Conservation (phyloP, 352 stramenopile genomes). For the Phytophthora podocarpi region DNA sequence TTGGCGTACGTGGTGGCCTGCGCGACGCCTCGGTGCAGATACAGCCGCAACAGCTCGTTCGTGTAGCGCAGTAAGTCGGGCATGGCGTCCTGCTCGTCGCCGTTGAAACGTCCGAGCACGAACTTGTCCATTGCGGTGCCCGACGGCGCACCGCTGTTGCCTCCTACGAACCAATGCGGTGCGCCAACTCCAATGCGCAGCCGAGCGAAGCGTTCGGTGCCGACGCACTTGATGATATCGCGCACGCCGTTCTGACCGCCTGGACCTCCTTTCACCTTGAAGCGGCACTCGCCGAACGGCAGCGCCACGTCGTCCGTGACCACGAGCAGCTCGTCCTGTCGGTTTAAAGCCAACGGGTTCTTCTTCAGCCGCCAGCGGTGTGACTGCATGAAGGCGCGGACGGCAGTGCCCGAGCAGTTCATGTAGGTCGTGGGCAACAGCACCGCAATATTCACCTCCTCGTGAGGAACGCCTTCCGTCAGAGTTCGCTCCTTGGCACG, state of each 20-base stretch:
- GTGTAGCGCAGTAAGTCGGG: conserved; percentile 63
- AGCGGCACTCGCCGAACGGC: conserved; percentile 82
- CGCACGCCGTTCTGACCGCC: conserved; percentile 84
- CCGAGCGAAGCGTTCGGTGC: conserved; percentile 81
- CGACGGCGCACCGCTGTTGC: conserved; percentile 65
- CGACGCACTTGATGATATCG: conserved; percentile 87
- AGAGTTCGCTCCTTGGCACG: conserved; percentile 78
- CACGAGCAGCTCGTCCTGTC: conserved; percentile 86
- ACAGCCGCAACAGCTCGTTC: conserved; percentile 81
- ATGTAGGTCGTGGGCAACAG: conserved; percentile 85
- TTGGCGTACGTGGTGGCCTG: conserved; percentile 78
- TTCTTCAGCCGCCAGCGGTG: conserved; percentile 87
- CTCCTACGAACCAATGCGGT: conserved; percentile 76
- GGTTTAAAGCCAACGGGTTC: conserved; percentile 78
- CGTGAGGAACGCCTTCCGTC: conserved; percentile 74
- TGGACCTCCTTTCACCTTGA: conserved; percentile 77
- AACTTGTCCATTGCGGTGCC: conserved; percentile 88
- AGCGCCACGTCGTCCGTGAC: conserved; percentile 81
- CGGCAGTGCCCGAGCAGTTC: conserved; percentile 82
- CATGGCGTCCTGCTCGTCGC: conserved; percentile 81
- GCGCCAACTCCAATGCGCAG: conserved; percentile 84
- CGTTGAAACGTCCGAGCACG: conserved; percentile 77
- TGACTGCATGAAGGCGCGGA: conserved; percentile 79
- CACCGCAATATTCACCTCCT: conserved; percentile 75
- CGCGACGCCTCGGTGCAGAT: conserved; percentile 77